Evolutionary conservation across 2,329 filamentous ascomycete species (phyloP).

Genomic region (Alternaria arbusti): DNA sequence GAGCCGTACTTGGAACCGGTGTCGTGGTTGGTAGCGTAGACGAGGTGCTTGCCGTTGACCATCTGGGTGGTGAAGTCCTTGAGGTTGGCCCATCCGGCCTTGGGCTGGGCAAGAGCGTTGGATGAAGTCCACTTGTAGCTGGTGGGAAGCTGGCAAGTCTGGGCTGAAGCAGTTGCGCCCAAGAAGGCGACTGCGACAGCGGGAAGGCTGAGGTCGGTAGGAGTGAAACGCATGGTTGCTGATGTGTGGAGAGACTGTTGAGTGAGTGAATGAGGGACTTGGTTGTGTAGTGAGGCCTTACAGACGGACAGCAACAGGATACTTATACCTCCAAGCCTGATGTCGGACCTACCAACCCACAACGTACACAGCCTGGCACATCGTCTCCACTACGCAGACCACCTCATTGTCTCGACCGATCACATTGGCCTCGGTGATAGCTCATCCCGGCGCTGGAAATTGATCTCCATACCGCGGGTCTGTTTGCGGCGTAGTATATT

Average conservation of each 20-base stretch:
- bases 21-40: conserved; percentile 63
- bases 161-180: conserved; percentile 19
- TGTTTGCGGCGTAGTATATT: conserved; percentile 6
- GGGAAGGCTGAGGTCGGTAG: conserved; percentile 8
- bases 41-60: conserved; percentile 66
- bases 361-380: background rate
- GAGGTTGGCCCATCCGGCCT: conserved; percentile 62
- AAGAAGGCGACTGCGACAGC: conserved; percentile 17
- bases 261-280: background rate
- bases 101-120: conserved; percentile 58
- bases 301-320: background rate
- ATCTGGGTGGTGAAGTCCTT: conserved; percentile 67
- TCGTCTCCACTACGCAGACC: background rate
- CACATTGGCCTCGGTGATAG: background rate
- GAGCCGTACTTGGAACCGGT: conserved; percentile 59
- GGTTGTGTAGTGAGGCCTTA: background rate
- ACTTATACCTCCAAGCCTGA: conserved; percentile 6
- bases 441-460: conserved; percentile 4
- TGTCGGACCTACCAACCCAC: background rate
- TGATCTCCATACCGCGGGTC: conserved; percentile 4
- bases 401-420: background rate
- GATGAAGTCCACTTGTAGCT: conserved; percentile 64
- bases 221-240: conserved; percentile 12
- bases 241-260: conserved; percentile 1
- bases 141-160: conserved; percentile 60